phyloP scores from a whole-genome alignment of 805 yeast species.

The Candida ovalis region DNA sequence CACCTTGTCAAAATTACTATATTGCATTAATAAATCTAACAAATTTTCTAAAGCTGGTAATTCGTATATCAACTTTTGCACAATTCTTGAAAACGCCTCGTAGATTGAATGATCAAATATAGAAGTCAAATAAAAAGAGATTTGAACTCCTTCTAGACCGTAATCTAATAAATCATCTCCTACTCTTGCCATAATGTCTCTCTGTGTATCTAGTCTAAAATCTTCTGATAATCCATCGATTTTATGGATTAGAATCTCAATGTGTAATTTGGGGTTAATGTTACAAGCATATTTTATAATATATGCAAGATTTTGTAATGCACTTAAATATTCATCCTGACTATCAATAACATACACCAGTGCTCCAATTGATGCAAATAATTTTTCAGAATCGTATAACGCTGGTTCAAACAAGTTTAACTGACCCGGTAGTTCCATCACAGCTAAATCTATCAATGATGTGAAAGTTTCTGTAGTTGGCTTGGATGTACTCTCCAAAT shows the following conservation, averaged over 20 bases:
- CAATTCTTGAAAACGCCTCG: conserved; percentile 91
- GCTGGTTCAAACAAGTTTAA: conserved; percentile 82
- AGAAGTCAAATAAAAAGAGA: conserved; percentile 86
- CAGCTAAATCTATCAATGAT: conserved; percentile 79
- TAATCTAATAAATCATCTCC: conserved; percentile 88
- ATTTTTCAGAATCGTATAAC: conserved; percentile 64
- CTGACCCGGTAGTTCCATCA: conserved; percentile 95
- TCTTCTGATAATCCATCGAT: conserved; percentile 95
- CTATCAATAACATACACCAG: conserved; percentile 92
- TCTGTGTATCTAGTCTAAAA: conserved; percentile 87
- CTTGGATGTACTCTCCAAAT: conserved; percentile 83
- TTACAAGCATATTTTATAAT: conserved; percentile 84
- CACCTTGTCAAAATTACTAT: conserved; percentile 87
- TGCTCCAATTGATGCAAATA: conserved; percentile 83
- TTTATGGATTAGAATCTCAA: conserved; percentile 92
- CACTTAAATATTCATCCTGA: conserved; percentile 92
- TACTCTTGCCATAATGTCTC: conserved; percentile 94
- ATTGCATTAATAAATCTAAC: conserved; percentile 83
- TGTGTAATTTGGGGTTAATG: conserved; percentile 78
- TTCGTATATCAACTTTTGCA: conserved; percentile 87
- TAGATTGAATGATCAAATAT: conserved; percentile 94
- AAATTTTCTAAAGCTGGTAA: conserved; percentile 83
- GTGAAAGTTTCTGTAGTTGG: conserved; percentile 83
- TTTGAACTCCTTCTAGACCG: conserved; percentile 88
- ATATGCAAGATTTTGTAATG: conserved; percentile 82